A percentile compares a stretch with the other conserved stretches of the same genome.
Conservation (phyloP, 495 filamentous ascomycete species). For the Penicillium roqueforti region DNA sequence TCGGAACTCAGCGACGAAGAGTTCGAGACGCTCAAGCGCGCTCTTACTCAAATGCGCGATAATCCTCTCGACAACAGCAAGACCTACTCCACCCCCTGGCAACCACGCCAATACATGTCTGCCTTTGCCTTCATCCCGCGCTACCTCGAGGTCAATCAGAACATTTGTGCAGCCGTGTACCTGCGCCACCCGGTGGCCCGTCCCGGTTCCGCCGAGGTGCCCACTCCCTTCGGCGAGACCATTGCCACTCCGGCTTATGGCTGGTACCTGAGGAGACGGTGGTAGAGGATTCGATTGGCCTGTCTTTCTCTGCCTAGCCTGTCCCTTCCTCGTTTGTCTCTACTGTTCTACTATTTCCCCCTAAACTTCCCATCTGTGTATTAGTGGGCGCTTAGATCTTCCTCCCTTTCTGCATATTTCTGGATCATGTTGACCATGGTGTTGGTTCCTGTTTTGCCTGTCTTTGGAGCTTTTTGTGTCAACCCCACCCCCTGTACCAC, state of each 20-base stretch:
- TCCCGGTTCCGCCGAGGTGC: constrained; percentile 82
- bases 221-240: constrained; percentile 67
- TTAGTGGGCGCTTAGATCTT: constrained; percentile 36
- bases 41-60: constrained; percentile 54
- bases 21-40: constrained; percentile 40
- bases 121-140: constrained; percentile 92
- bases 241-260: constrained; percentile 75
- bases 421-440: constrained; percentile 31
- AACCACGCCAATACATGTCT: constrained; percentile 78
- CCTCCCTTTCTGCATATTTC: constrained; percentile 28
- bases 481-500: constrained; percentile 23
- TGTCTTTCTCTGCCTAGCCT: constrained; percentile 7
- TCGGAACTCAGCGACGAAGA: constrained; percentile 40
- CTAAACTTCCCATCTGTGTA: constrained; percentile 31
- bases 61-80: constrained; percentile 74
- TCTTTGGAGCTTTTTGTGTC: constrained; percentile 12
- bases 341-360: constrained; percentile 11
- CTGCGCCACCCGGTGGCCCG: constrained; percentile 91
- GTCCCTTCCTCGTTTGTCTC: constrained; percentile 17
- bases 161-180: constrained; percentile 92
- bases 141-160: constrained; percentile 96
- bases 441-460: constrained; percentile 29
- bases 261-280: constrained; percentile 89
- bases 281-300: constrained; percentile 29
- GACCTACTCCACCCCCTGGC: constrained; percentile 89